A percentile compares a stretch with the other conserved stretches of the same genome.
Conservation (phyloP, 331 rosid genomes). For the Quercus tomentella region DNA sequence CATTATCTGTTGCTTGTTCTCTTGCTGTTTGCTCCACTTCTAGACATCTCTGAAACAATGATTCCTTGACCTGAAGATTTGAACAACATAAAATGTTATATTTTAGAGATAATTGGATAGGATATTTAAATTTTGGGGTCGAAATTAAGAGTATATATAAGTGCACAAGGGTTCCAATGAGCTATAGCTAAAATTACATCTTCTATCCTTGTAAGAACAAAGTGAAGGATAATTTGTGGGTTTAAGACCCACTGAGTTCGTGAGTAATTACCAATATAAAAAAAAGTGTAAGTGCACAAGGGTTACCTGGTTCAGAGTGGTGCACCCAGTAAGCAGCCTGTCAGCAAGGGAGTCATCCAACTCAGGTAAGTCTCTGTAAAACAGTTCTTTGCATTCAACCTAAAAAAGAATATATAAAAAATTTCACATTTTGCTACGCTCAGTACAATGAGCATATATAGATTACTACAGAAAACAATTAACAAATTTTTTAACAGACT, state of each 20-base stretch:
- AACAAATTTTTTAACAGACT: neutral
- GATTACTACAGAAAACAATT: neutral
- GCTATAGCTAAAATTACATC: no score
- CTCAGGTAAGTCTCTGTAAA: slow-evolving; percentile 84
- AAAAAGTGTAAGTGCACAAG: neutral
- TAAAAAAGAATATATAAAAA: slow-evolving; percentile 27
- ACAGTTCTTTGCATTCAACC: slow-evolving; percentile 95
- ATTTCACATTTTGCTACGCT: neutral
- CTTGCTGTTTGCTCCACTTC: slow-evolving; percentile 87
- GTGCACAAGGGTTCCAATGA: no score
- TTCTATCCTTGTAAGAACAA: no score
- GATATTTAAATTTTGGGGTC: slow-evolving; percentile 3
- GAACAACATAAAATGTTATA: slow-evolving; percentile 18
- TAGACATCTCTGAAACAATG: slow-evolving; percentile 58
- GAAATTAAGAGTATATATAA: neutral
- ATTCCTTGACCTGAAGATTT: slow-evolving; percentile 68
- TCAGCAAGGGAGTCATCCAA: slow-evolving; percentile 84
- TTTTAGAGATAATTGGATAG: slow-evolving; percentile 5
- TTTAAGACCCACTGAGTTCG: no score
- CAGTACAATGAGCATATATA: slow-evolving; percentile 1
- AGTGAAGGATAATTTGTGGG: no score
- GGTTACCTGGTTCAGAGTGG: slow-evolving; percentile 72
- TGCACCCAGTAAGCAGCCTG: slow-evolving; percentile 77
- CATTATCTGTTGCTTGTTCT: slow-evolving; percentile 96
- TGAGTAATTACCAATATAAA: neutral